These are phyloP conservation scores for Neopestalotiopsis rosae DNA, from an alignment of 2,329 filamentous ascomycete species.

Conservation along the genomic window DNA sequence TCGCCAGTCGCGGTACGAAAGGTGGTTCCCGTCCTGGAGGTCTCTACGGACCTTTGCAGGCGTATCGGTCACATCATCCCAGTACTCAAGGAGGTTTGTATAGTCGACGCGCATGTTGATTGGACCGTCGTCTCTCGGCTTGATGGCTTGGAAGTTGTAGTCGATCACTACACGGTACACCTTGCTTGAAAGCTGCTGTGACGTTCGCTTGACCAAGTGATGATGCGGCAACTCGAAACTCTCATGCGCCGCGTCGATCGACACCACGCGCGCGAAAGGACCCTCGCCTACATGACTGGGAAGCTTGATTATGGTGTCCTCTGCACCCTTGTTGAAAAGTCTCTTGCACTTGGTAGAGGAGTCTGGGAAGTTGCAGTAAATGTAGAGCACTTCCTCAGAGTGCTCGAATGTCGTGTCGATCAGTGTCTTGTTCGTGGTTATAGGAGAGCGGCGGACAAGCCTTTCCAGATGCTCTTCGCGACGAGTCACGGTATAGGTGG, in stretches of 20 bases:
- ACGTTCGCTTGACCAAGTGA: too few relatives aligned
- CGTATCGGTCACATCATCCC: not conserved
- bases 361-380: not conserved
- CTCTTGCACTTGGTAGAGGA: constrained; percentile 25
- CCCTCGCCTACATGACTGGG: constrained; percentile 32
- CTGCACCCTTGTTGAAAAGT: constrained; percentile 25
- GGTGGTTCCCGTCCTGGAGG: too few relatives aligned
- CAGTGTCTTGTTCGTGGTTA: not conserved
- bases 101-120: constrained; percentile 40
- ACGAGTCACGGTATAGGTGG: not conserved
- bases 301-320: constrained; percentile 32
- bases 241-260: constrained; percentile 19
- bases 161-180: constrained; percentile 16
- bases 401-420: not conserved
- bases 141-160: constrained; percentile 36
- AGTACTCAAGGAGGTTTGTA: constrained; percentile 30
- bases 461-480: too few relatives aligned
- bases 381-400: not conserved
- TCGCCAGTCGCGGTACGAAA: not conserved
- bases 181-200: too few relatives aligned
- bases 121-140: constrained; percentile 27
- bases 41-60: too few relatives aligned
- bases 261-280: constrained; percentile 31
- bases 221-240: too few relatives aligned
- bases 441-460: too few relatives aligned